Evolutionary conservation across 208 protist genomes (phyloP).

Genomic region (Acanthamoeba rhysodes): DNA sequence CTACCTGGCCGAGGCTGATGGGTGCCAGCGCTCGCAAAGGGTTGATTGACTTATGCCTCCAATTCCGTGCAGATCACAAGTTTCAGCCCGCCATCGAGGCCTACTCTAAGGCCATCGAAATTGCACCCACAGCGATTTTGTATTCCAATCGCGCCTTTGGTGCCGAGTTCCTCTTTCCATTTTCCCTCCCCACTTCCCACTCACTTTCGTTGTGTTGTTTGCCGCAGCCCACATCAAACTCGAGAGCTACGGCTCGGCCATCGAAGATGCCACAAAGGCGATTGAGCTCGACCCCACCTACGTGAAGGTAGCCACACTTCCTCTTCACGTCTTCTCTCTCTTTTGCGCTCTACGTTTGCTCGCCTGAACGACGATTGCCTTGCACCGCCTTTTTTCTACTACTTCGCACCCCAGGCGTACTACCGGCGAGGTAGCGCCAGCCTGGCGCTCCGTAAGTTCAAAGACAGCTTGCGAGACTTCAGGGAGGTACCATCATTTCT

Average conservation of each 20-base stretch:
- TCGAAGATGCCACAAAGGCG: constrained; percentile 95
- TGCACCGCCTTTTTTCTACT: not conserved
- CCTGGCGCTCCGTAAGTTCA: constrained; percentile 96
- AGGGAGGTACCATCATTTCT: constrained; percentile 83
- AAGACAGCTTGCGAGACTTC: constrained; percentile 96
- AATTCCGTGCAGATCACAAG: constrained; percentile 9
- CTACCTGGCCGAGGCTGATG: no score
- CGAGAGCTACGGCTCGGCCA: constrained; percentile 92
- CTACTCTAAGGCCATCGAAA: constrained; percentile 43
- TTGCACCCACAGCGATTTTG: constrained; percentile 29
- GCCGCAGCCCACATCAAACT: constrained; percentile 96
- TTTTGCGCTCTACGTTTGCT: not conserved
- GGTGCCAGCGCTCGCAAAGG: no score
- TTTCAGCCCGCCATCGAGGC: constrained; percentile 30
- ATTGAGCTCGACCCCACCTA: constrained; percentile 95
- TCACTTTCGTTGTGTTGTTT: not conserved
- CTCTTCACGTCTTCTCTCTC: not conserved
- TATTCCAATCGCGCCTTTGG: constrained; percentile 42
- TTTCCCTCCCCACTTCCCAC: not conserved
- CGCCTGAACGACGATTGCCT: no score
- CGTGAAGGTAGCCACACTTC: constrained; percentile 90
- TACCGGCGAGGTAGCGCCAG: constrained; percentile 97
- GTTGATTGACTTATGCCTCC: not conserved
- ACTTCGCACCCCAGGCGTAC: constrained; percentile 91
- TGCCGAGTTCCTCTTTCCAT: not conserved